Evolutionary conservation across 106 monocot genomes (phyloP), one percentile per base, ranked within the genome.

Genomic region (Vanilla planifolia): DNA sequence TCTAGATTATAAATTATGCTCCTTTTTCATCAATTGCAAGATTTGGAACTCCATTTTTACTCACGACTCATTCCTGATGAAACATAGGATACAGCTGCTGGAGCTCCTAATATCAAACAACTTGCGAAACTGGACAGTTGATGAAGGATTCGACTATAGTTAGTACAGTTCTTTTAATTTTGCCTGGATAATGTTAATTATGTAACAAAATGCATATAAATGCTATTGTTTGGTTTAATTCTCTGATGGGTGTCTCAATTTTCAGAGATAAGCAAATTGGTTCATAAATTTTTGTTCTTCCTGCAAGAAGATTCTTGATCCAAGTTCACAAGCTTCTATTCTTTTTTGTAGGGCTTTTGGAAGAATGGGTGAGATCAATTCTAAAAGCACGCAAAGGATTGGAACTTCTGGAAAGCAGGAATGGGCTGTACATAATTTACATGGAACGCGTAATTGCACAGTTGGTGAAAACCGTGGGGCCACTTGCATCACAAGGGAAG

Each of bases 331-430:
- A 5, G 25, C 10, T 44, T 20, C 16, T 14, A 30, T 19, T 1
- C 3, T 43, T 11, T 27, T 16, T 14, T 82, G 59, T 74, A 93
- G 93, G 57, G 37, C 65, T 88, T 40, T 75, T 85, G 53, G 88
- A 93, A 53, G 88, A 88, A 79, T 88, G 93, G 88, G 59, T 85
- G 53, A 81, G 93, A 67, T 93, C 77, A 14, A 55, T 77, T 48
- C 67, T 88, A 25, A 74, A 79, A 69, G 81, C 82, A 24, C 81
- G 78, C 37, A 77, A 85, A 44, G 57, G 76, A 44, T 61, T 82
- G 60, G 52, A 63, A 74, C 50, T 79, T 5, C 51, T 89, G 25
- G 93, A 88, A 23, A 51, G 62, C 44, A 75, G 81, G 62, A 93
- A 77, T 58, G 79, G 76, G 0, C 53, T 88, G 10, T 93, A 93